Evolutionary conservation across 805 yeast species (phyloP).

Genomic region (Kluyveromyces lactis): DNA sequence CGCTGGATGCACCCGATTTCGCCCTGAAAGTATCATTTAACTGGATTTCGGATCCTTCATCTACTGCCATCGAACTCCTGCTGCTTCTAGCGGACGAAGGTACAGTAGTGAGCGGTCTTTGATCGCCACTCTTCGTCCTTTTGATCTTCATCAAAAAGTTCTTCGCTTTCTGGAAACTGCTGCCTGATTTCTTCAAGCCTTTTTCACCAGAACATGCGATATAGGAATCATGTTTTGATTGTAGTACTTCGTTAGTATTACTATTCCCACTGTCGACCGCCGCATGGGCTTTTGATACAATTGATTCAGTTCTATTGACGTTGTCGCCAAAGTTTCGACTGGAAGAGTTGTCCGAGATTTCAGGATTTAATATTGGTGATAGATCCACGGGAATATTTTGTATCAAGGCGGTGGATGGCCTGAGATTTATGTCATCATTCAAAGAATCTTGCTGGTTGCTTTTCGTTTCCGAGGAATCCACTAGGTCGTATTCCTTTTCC

Average conservation of each 20-base stretch:
- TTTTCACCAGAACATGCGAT: background rate
- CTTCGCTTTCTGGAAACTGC: background rate
- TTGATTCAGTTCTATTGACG: too few species aligned
- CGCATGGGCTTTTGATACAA: too few species aligned
- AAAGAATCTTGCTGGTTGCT: background rate
- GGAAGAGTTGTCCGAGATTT: too few species aligned
- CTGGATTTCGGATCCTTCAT: background rate
- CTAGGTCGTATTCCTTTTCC: background rate
- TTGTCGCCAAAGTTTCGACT: too few species aligned
- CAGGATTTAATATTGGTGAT: background rate
- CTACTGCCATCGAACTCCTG: background rate
- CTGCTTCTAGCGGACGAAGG: too few species aligned
- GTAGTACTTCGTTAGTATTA: background rate
- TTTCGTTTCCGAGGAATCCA: too few species aligned
- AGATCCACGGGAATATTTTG: background rate
- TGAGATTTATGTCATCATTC: background rate
- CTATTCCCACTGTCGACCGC: too few species aligned
- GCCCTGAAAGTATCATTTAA: conserved; percentile 1
- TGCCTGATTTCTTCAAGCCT: background rate
- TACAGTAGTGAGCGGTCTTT: background rate
- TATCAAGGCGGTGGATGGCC: background rate
- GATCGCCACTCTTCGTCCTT: conserved; percentile 3
- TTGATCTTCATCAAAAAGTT: conserved; percentile 3
- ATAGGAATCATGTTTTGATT: background rate
- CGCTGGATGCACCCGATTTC: background rate